A percentile compares a stretch with the other conserved stretches of the same genome.
Conservation (phyloP, 495 filamentous ascomycete species). For the Entonaema liquescens region DNA sequence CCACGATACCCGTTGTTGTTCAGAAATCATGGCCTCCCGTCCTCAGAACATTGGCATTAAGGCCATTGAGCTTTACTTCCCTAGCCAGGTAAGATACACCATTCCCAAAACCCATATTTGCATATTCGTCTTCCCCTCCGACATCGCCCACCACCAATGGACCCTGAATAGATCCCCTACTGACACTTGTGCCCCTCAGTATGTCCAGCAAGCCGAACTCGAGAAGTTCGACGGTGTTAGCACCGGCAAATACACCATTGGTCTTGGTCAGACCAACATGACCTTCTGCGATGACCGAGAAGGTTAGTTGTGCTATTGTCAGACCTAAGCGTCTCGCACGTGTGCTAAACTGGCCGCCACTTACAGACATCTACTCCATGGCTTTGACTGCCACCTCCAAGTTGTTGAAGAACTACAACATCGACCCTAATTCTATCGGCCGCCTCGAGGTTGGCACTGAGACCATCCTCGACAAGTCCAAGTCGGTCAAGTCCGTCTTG, state of each 20-base stretch:
- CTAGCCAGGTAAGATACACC: slow-evolving; percentile 77
- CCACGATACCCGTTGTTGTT: not conserved
- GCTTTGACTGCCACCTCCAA: slow-evolving; percentile 87
- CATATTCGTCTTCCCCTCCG: slow-evolving; percentile 9
- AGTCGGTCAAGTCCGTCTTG: slow-evolving; percentile 99
- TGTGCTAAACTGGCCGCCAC: slow-evolving; percentile 1
- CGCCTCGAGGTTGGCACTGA: slow-evolving; percentile 98
- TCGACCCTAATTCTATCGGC: slow-evolving; percentile 89
- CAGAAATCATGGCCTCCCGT: slow-evolving; percentile 80
- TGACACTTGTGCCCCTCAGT: slow-evolving; percentile 63
- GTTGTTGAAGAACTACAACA: slow-evolving; percentile 90
- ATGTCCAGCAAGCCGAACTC: slow-evolving; percentile 93
- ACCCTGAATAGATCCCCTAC: slow-evolving; percentile 13
- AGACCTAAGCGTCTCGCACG: slow-evolving; percentile 14
- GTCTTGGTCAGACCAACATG: slow-evolving; percentile 99
- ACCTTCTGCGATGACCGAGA: slow-evolving; percentile 99
- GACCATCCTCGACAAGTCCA: slow-evolving; percentile 98
- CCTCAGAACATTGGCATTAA: slow-evolving; percentile 99
- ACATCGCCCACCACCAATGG: slow-evolving; percentile 6
- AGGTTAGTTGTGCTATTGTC: slow-evolving; percentile 67
- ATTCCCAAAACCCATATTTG: not conserved
- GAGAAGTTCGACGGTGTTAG: slow-evolving; percentile 98
- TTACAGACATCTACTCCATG: slow-evolving; percentile 95
- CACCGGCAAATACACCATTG: slow-evolving; percentile 97
- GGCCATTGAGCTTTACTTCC: slow-evolving; percentile 99